Conservation (phyloP, 176 grass and related monocot species). For the Puya raimondii region DNA sequence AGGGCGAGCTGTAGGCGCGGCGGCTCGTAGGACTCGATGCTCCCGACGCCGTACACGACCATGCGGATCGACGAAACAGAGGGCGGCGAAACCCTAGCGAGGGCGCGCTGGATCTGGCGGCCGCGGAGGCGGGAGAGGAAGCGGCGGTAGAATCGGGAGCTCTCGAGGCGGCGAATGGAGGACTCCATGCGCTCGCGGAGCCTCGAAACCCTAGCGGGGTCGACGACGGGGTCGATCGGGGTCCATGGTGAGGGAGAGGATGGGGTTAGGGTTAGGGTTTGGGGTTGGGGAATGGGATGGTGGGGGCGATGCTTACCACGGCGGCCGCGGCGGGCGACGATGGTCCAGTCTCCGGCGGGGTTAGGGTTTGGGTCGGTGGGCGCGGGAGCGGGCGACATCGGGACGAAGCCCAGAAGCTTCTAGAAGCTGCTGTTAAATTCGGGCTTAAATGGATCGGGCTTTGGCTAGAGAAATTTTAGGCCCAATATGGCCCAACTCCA, state of each 20-base stretch:
- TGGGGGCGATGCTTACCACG: neutral
- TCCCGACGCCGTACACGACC: constrained; percentile 59
- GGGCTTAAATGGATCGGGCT: no score
- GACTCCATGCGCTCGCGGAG: constrained; percentile 32
- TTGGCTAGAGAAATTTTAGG: no score
- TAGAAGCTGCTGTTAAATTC: no score
- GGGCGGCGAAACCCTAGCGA: constrained; percentile 4
- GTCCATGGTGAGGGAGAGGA: constrained; percentile 21
- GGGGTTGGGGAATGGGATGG: neutral
- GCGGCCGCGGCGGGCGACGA: constrained; percentile 23
- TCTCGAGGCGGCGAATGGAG: constrained; percentile 32
- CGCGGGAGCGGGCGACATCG: constrained; percentile 11
- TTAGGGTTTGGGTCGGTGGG: neutral
- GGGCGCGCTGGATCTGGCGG: constrained; percentile 18
- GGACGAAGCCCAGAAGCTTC: neutral
- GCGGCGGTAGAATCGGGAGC: constrained; percentile 35
- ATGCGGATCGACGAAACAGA: constrained; percentile 21
- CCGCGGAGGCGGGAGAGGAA: constrained; percentile 28
- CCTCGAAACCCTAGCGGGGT: constrained; percentile 22
- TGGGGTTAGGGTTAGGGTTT: neutral
- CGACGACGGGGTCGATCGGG: constrained; percentile 44
- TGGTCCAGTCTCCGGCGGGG: constrained; percentile 27
- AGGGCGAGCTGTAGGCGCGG: constrained; percentile 60
- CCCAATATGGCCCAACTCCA: no score
- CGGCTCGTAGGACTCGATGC: constrained; percentile 50